Evolutionary conservation across 306 rosid genomes (phyloP).

Genomic region (Malus sieversii): DNA sequence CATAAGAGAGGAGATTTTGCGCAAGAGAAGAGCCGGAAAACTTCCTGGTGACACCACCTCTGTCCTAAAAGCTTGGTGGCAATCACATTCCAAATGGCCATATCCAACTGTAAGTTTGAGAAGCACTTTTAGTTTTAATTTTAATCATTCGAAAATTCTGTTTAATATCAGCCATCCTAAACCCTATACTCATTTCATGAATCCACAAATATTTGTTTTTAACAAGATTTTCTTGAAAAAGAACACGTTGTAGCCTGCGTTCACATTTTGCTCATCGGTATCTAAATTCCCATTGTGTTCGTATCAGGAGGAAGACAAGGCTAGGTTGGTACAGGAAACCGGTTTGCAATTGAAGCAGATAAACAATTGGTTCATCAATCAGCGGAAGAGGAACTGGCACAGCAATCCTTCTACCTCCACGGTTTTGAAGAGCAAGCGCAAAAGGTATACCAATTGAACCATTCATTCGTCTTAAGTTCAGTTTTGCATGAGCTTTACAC

Average conservation of each 20-base stretch:
- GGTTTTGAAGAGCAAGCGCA: constrained; percentile 91
- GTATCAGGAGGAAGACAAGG: constrained; percentile 90
- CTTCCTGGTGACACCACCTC: constrained; percentile 99
- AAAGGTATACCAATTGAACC: constrained; percentile 45
- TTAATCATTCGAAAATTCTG: background rate
- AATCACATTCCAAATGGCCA: constrained; percentile 95
- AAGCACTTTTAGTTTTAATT: background rate
- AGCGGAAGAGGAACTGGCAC: constrained; percentile 98
- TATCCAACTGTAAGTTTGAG: constrained; percentile 80
- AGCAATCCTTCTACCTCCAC: constrained; percentile 91
- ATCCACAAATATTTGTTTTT: background rate
- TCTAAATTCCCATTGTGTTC: background rate
- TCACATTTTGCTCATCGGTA: background rate
- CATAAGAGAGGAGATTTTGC: constrained; percentile 89
- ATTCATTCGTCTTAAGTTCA: background rate
- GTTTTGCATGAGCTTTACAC: constrained; percentile 22
- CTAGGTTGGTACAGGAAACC: constrained; percentile 91
- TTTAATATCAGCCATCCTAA: background rate
- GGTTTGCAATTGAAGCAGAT: constrained; percentile 94
- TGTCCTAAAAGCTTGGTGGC: constrained; percentile 95
- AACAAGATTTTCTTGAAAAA: too few relatives aligned
- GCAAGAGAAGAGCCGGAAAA: constrained; percentile 99
- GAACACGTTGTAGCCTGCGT: too few relatives aligned
- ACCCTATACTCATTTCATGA: background rate
- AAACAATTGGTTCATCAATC: constrained; percentile 98